phyloP scores from a whole-genome alignment of 768 basidiomycete species.

The Lactarius sanguifluus region DNA sequence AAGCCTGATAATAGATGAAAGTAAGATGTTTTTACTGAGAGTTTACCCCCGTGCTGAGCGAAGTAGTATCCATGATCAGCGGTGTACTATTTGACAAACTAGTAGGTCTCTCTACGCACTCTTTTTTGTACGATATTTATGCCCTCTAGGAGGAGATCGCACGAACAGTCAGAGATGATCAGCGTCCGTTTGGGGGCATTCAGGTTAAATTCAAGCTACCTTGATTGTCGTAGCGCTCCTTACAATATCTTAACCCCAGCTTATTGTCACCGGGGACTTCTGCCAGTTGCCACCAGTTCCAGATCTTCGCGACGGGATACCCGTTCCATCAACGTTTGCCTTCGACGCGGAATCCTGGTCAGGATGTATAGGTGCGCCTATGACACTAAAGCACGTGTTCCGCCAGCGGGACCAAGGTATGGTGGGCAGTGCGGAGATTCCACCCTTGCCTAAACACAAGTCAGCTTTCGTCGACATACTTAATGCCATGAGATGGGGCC shows the following conservation, averaged over 20 bases:
- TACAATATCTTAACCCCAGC: slow-evolving; percentile 42
- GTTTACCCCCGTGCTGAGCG: not conserved
- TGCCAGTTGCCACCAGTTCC: slow-evolving; percentile 87
- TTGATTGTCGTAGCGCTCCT: slow-evolving; percentile 7
- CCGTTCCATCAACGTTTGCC: slow-evolving; percentile 56
- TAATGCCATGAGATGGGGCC: slow-evolving; percentile 83
- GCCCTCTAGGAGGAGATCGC: slow-evolving; percentile 61
- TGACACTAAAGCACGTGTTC: slow-evolving; percentile 73
- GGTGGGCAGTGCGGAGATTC: slow-evolving; percentile 2
- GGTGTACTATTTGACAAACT: slow-evolving; percentile 80
- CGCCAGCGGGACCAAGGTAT: slow-evolving; percentile 80
- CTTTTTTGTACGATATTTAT: slow-evolving; percentile 15
- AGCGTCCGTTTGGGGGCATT: slow-evolving; percentile 78
- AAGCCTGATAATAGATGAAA: slow-evolving; percentile 80
- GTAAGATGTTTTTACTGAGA: slow-evolving; percentile 43
- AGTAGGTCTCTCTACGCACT: slow-evolving; percentile 38
- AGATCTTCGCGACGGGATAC: slow-evolving; percentile 46
- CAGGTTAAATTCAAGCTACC: slow-evolving; percentile 49
- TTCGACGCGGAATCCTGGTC: slow-evolving; percentile 80
- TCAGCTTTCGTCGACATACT: slow-evolving; percentile 75
- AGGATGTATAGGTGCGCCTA: slow-evolving; percentile 55
- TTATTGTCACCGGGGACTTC: slow-evolving; percentile 86
- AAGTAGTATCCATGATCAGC: slow-evolving; percentile 86
- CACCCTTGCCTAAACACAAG: not conserved
- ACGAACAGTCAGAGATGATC: slow-evolving; percentile 50